phyloP scores from a whole-genome alignment of 2,329 filamentous ascomycete genomes.

The Raffaelea arxii region DNA sequence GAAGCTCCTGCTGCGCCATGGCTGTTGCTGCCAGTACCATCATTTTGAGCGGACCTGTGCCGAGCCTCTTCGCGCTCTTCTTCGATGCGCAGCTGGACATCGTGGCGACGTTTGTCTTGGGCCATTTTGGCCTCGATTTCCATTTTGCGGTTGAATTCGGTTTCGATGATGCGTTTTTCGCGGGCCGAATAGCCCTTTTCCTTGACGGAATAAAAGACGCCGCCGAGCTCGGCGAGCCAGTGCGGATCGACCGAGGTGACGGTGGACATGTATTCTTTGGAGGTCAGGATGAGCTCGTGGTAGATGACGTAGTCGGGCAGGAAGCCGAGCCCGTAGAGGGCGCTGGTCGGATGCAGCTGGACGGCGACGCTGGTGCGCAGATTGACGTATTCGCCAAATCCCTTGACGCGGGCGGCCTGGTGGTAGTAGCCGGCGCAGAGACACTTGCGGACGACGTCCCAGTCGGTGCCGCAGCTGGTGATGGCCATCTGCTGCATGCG shows the following conservation, averaged over 20 bases:
- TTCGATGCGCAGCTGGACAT: conserved; percentile 43
- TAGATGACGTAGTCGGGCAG: conserved; percentile 96
- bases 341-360: conserved; percentile 87
- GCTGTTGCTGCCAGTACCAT: conserved; percentile 19
- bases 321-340: conserved; percentile 86
- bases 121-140: conserved; percentile 92
- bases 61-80: conserved; percentile 28
- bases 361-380: conserved; percentile 89
- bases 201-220: conserved; percentile 94
- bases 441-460: conserved; percentile 90
- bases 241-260: conserved; percentile 94
- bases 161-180: conserved; percentile 79
- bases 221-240: conserved; percentile 93
- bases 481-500: conserved; percentile 84
- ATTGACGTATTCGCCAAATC: conserved; percentile 95
- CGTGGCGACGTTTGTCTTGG: conserved; percentile 63
- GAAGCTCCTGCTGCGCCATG: conserved; percentile 26
- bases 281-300: conserved; percentile 93
- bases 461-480: conserved; percentile 86
- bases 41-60: too few relatives aligned
- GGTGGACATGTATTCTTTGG: conserved; percentile 96
- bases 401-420: conserved; percentile 91
- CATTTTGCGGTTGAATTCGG: conserved; percentile 85
- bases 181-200: conserved; percentile 91
- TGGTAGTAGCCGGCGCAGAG: conserved; percentile 98